Evolutionary conservation across 2,329 filamentous ascomycete species (phyloP).

Genomic region (Metarhizium sp.): DNA sequence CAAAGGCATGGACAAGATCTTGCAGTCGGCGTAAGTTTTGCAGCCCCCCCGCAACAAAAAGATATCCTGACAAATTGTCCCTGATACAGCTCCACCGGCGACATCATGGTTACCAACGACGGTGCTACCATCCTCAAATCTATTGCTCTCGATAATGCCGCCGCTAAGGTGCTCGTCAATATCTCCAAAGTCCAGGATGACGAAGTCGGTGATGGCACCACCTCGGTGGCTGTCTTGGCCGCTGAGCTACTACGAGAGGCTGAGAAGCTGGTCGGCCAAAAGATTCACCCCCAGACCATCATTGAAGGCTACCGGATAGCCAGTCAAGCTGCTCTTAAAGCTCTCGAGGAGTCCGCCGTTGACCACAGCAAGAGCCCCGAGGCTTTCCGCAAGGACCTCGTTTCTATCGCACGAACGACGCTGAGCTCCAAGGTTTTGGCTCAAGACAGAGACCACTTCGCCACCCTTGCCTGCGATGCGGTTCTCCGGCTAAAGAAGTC

Average conservation of each 20-base stretch:
- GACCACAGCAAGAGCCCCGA: slow-evolving; percentile 79
- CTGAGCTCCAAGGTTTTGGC: slow-evolving; percentile 94
- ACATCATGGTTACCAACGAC: slow-evolving; percentile 98
- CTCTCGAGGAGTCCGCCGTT: slow-evolving; percentile 74
- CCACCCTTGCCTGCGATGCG: slow-evolving; percentile 81
- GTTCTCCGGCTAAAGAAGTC: slow-evolving; percentile 84
- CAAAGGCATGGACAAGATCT: slow-evolving; percentile 98
- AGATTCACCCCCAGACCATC: slow-evolving; percentile 98
- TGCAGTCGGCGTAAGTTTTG: slow-evolving; percentile 75
- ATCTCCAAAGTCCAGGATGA: slow-evolving; percentile 99
- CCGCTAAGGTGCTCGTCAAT: slow-evolving; percentile 96
- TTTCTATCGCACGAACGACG: slow-evolving; percentile 87
- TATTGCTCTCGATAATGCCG: slow-evolving; percentile 96
- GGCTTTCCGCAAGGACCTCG: slow-evolving; percentile 80
- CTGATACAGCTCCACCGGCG: slow-evolving; percentile 67
- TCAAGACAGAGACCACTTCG: slow-evolving; percentile 88
- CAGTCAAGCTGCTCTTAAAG: slow-evolving; percentile 75
- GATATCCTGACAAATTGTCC: slow-evolving; percentile 10
- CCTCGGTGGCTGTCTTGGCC: slow-evolving; percentile 91
- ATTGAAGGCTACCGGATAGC: slow-evolving; percentile 99
- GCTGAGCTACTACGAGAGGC: slow-evolving; percentile 93
- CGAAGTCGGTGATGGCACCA: slow-evolving; percentile 96
- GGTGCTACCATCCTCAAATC: slow-evolving; percentile 97
- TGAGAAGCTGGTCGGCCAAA: slow-evolving; percentile 93
- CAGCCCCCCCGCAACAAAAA: slow-evolving; percentile 6